Conservation (phyloP, 805 yeast genomes). For the Saccharomyces eubayanus region DNA sequence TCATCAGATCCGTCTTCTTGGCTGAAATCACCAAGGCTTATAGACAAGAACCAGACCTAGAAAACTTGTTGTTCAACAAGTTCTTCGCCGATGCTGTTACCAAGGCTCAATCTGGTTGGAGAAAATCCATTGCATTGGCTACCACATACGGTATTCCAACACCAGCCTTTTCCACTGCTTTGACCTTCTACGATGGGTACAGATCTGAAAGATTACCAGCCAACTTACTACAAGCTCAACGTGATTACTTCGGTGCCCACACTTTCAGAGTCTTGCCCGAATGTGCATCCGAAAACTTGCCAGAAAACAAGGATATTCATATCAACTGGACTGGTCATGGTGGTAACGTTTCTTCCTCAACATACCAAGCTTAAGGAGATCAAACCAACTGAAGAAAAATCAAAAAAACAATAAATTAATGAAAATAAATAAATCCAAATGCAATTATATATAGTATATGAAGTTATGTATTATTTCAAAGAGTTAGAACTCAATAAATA, state of each 20-base stretch:
- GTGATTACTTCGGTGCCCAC: slow-evolving; percentile 99
- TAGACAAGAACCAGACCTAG: slow-evolving; percentile 87
- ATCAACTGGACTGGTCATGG: slow-evolving; percentile 99
- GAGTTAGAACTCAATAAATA: not conserved
- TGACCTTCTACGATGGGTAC: slow-evolving; percentile 97
- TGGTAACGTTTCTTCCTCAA: slow-evolving; percentile 93
- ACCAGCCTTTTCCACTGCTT: slow-evolving; percentile 95
- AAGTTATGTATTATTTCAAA: not conserved
- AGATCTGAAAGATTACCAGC: slow-evolving; percentile 94
- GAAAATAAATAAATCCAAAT: not conserved
- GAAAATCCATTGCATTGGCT: slow-evolving; percentile 74
- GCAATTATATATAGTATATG: not conserved
- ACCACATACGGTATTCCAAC: slow-evolving; percentile 87
- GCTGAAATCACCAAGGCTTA: slow-evolving; percentile 95
- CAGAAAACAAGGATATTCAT: slow-evolving; percentile 79
- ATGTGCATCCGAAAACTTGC: slow-evolving; percentile 63
- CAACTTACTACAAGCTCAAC: slow-evolving; percentile 96
- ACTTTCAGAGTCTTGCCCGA: slow-evolving; percentile 94
- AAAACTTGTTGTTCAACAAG: slow-evolving; percentile 90
- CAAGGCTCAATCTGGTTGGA: slow-evolving; percentile 95
- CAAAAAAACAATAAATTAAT: not conserved
- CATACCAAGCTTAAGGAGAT: slow-evolving; percentile 70
- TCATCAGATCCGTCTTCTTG: slow-evolving; percentile 95
- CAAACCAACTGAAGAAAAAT: not conserved
- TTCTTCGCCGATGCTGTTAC: slow-evolving; percentile 87